These are phyloP conservation scores for Puya raimondii DNA, from an alignment of 176 grass and related monocot genomes.

Conservation along the genomic window DNA sequence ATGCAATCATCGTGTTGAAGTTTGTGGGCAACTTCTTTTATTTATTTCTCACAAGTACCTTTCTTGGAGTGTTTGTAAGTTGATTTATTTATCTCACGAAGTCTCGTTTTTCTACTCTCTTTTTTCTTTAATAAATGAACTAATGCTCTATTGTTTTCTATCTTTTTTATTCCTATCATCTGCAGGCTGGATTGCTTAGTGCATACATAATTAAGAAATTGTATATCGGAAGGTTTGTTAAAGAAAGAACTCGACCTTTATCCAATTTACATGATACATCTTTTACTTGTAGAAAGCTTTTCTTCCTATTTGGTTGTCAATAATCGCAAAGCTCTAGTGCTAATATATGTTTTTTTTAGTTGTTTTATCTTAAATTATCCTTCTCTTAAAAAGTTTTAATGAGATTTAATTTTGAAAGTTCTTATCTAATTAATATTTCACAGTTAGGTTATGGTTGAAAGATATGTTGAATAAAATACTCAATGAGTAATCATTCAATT, in stretches of 20 bases:
- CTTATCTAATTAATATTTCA: not conserved
- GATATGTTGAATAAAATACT: not conserved
- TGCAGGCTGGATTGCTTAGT: constrained; percentile 80
- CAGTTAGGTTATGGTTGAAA: not conserved
- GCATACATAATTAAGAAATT: constrained; percentile 93
- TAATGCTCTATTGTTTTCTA: not conserved
- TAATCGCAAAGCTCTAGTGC: not conserved
- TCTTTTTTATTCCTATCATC: constrained; percentile 3
- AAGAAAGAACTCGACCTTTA: not conserved
- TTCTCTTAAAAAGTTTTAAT: not conserved
- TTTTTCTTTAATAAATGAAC: not conserved
- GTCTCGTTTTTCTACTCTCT: not conserved
- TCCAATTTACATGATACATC: not conserved
- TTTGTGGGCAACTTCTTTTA: constrained; percentile 68
- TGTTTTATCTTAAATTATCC: not conserved
- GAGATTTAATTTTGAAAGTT: not conserved
- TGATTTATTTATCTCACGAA: constrained; percentile 3
- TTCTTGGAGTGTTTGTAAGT: constrained; percentile 95
- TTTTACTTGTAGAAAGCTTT: not conserved
- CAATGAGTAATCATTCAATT: constrained; percentile 5
- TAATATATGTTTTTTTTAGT: too few species aligned
- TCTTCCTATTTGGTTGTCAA: constrained; percentile 6
- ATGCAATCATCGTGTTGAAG: constrained; percentile 40
- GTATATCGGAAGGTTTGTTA: constrained; percentile 86
- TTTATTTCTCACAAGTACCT: constrained; percentile 77